A percentile compares a stretch with the other conserved stretches of the same genome.
Evolutionary conservation across 371 early-diverging fungal species (phyloP).

Genomic region (Mortierella sp.): DNA sequence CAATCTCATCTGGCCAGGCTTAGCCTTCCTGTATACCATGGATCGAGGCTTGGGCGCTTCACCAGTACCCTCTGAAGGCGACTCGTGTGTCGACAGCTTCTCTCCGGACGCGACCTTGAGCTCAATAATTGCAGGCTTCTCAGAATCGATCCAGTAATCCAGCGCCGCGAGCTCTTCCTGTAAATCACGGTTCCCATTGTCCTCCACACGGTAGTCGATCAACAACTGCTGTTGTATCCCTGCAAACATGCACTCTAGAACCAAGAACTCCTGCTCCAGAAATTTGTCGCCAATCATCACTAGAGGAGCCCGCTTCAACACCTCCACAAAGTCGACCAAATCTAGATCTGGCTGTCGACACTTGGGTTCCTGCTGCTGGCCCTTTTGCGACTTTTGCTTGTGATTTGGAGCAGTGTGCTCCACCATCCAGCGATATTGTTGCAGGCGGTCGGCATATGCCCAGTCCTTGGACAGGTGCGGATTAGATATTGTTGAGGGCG

Average conservation of each 20-base stretch:
- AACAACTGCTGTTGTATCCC: slow-evolving; percentile 36
- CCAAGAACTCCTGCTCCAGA: slow-evolving; percentile 43
- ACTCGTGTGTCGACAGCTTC: background rate
- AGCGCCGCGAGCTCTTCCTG: slow-evolving; percentile 8
- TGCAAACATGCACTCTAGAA: slow-evolving; percentile 39
- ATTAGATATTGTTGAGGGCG: background rate
- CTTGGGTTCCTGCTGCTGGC: background rate
- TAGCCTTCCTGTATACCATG: slow-evolving; percentile 44
- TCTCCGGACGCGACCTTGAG: slow-evolving; percentile 29
- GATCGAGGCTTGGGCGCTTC: slow-evolving; percentile 3
- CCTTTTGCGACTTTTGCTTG: background rate
- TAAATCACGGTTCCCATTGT: background rate
- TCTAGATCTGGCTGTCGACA: slow-evolving; percentile 40
- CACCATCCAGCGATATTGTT: slow-evolving; percentile 25
- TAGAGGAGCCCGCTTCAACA: slow-evolving; percentile 44
- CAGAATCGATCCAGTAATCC: slow-evolving; percentile 37
- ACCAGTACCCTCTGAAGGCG: background rate
- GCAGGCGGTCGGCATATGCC: slow-evolving; percentile 24
- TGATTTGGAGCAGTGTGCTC: background rate
- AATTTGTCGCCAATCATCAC: slow-evolving; percentile 54
- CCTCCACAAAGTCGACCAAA: slow-evolving; percentile 40
- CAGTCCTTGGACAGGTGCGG: slow-evolving; percentile 7
- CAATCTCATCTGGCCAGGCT: slow-evolving; percentile 47
- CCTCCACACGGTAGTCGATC: slow-evolving; percentile 10
- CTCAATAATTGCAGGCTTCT: slow-evolving; percentile 33